Conservation (phyloP, 495 filamentous ascomycete genomes). For the Penicillium turbatum region DNA sequence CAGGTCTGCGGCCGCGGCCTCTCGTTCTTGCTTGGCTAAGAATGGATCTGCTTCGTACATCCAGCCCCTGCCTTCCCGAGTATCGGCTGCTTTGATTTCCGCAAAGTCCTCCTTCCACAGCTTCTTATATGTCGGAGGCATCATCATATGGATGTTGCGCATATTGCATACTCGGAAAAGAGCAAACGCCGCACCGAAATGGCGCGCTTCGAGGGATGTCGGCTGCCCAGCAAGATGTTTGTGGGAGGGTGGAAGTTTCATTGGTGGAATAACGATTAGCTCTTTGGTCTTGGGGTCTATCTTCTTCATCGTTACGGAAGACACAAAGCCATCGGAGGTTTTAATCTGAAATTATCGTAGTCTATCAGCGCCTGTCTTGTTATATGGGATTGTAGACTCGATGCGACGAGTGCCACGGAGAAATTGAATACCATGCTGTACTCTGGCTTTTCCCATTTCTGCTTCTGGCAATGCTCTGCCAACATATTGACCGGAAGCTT, state of each 20-base stretch:
- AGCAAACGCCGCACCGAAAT: slow-evolving; percentile 87
- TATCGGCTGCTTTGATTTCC: slow-evolving; percentile 69
- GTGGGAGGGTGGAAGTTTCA: slow-evolving; percentile 70
- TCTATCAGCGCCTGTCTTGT: slow-evolving; percentile 10
- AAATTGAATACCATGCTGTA: slow-evolving; percentile 65
- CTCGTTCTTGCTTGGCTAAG: slow-evolving; percentile 67
- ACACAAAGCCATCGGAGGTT: slow-evolving; percentile 61
- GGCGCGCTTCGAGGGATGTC: slow-evolving; percentile 80
- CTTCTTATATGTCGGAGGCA: slow-evolving; percentile 83
- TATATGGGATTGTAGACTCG: neutral
- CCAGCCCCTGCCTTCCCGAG: slow-evolving; percentile 73
- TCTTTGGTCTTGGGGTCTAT: slow-evolving; percentile 83
- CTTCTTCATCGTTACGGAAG: slow-evolving; percentile 70
- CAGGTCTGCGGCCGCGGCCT: slow-evolving; percentile 63
- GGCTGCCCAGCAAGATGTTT: slow-evolving; percentile 63
- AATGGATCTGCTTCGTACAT: slow-evolving; percentile 97
- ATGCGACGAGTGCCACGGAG: neutral
- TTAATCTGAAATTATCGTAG: slow-evolving; percentile 37
- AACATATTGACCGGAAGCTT: slow-evolving; percentile 92
- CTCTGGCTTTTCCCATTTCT: slow-evolving; percentile 91
- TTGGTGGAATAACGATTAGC: slow-evolving; percentile 65
- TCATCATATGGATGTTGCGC: slow-evolving; percentile 88
- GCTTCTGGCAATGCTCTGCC: slow-evolving; percentile 89
- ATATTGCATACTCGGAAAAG: slow-evolving; percentile 89
- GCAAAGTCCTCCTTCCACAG: slow-evolving; percentile 86